phyloP scores from a whole-genome alignment of 2,329 filamentous ascomycete genomes.

The Akanthomyces uredinophilus region DNA sequence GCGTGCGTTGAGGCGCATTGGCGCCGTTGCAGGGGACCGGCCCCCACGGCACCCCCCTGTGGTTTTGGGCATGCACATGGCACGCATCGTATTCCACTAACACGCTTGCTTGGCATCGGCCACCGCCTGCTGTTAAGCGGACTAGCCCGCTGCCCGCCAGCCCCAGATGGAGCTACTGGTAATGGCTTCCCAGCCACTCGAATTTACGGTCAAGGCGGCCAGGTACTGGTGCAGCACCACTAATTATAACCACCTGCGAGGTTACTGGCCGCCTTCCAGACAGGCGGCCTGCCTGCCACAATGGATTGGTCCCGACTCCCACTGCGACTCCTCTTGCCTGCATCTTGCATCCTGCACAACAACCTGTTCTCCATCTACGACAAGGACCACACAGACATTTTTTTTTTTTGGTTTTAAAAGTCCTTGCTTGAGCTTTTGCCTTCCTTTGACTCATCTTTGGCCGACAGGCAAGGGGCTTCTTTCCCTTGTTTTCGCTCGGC shows the following conservation, averaged over 20 bases:
- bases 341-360: conserved; percentile 13
- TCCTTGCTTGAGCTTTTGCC: background rate
- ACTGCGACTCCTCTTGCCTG: conserved; percentile 9
- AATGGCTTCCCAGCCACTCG: conserved; percentile 24
- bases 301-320: conserved; percentile 3
- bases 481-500: background rate
- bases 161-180: conserved; percentile 14
- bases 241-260: background rate
- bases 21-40: background rate
- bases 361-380: background rate
- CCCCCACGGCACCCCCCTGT: too few species aligned
- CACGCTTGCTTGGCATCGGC: background rate
- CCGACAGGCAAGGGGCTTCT: background rate
- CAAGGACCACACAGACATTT: background rate
- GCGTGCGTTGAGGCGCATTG: background rate
- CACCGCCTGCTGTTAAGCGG: background rate
- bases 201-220: conserved; percentile 24
- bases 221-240: background rate
- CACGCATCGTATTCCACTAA: background rate
- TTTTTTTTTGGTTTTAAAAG: background rate
- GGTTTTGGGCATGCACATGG: background rate
- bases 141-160: background rate
- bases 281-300: background rate
- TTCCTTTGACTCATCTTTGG: background rate
- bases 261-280: background rate